phyloP scores from a whole-genome alignment of 2,329 filamentous ascomycete species.

The Thielaviopsis punctulata region DNA sequence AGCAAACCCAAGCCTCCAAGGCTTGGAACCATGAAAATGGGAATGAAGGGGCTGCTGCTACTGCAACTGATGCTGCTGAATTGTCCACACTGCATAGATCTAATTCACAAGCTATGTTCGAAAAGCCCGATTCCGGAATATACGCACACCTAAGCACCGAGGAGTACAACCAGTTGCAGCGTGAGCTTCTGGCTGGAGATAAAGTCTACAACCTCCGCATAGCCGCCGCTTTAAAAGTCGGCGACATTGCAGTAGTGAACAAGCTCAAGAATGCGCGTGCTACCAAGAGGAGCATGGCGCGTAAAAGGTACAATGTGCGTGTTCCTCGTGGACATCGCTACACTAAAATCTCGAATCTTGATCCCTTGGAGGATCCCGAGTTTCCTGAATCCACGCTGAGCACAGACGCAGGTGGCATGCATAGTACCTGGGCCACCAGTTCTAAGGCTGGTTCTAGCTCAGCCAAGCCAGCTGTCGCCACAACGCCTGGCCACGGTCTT shows the following conservation, averaged over 20 bases:
- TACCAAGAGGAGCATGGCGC: constrained; percentile 37
- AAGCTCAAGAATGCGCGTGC: constrained; percentile 34
- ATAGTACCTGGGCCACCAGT: neutral
- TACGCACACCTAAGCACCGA: neutral
- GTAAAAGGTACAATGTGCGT: constrained; percentile 40
- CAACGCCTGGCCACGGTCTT: constrained; percentile 23
- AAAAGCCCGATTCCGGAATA: neutral
- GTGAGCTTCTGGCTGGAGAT: neutral
- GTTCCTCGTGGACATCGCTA: constrained; percentile 18
- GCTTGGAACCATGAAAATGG: too few relatives aligned
- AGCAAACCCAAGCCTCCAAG: too few relatives aligned
- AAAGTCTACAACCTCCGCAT: neutral
- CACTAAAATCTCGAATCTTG: constrained; percentile 23
- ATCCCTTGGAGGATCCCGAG: too few relatives aligned
- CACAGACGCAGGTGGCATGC: too few relatives aligned
- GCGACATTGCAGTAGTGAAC: constrained; percentile 19
- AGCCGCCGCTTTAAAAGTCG: neutral
- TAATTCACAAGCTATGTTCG: neutral
- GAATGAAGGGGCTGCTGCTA: neutral
- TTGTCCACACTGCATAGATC: neutral
- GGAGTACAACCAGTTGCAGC: neutral
- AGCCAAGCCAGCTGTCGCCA: too few relatives aligned
- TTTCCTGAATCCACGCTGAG: neutral
- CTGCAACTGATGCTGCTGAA: too few relatives aligned
- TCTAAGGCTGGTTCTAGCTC: too few relatives aligned